Evolutionary conservation across 768 basidiomycete genomes (phyloP).

Genomic region (Suillus decipiens): DNA sequence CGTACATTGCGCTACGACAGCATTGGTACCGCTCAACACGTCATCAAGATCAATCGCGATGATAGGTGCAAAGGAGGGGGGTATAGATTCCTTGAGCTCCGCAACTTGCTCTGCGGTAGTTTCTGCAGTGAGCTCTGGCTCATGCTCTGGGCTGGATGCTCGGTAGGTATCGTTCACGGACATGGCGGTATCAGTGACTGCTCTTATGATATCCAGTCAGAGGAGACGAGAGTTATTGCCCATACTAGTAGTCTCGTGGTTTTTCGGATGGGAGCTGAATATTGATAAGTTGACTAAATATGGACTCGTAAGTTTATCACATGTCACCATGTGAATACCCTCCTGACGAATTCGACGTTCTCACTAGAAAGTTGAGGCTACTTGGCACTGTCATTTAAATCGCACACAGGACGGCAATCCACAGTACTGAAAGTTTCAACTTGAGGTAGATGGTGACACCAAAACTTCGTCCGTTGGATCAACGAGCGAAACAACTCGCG

Average conservation of each 20-base stretch:
- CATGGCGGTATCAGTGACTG: constrained; percentile 4
- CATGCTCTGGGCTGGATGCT: constrained; percentile 8
- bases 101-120: constrained; percentile 13
- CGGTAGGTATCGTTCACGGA: constrained; percentile 10
- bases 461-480: constrained; percentile 31
- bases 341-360: neutral
- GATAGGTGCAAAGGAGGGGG: constrained; percentile 36
- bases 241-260: neutral
- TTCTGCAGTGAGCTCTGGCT: constrained; percentile 4
- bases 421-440: neutral
- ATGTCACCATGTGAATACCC: neutral
- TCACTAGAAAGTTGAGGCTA: neutral
- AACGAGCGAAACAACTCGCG: constrained; percentile 45
- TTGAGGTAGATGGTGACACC: constrained; percentile 32
- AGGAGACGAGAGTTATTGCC: neutral
- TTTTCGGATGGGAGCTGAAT: neutral
- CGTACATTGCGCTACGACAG: constrained; percentile 57
- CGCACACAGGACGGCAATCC: no score
- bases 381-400: neutral
- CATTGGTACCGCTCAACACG: constrained; percentile 66
- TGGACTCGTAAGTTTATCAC: constrained; percentile 1
- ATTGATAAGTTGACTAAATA: neutral
- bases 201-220: neutral
- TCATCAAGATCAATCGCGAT: constrained; percentile 72
- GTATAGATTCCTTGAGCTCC: constrained; percentile 17